Evolutionary conservation across 306 rosid species (phyloP), one percentile per base, ranked within the genome.

Genomic region (Hippophae gyantsensis): DNA sequence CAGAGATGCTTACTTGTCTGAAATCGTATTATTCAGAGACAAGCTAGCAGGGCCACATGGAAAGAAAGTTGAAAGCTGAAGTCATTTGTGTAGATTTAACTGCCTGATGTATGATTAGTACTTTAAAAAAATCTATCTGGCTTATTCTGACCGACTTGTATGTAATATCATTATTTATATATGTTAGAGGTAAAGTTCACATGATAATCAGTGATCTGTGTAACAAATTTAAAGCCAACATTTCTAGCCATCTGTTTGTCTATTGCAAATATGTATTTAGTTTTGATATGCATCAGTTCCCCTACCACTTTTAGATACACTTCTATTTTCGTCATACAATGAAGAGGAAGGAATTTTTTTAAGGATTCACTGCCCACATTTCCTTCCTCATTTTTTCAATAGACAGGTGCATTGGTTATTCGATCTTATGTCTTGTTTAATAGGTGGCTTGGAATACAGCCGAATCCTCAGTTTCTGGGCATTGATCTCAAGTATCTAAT

Each of bases 361-460:
- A 60, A 40, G 50, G 52, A 43, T 54, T 43, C 67, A 41, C 18
- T 65, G 49, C 42, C 47, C 52, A 52, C 14, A 42, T 25, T 12
- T 52, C 54, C 38, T 27, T 27, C 4, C 4, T 27, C 18, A 3
- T 27, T 27, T 1, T 27, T 27, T 27, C 38, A 27, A 27, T 27
- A 27, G 38, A 27, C 18, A 18, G 18, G 23, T 18, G 23, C 23
- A 18, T 18, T 18, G 23, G 23, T 18, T 18, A 18, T 1, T 62
- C 49, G 57, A 65, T 55, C 53, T 52, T 67, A 18, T 18, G 23
- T 18, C 23, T 59, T 45, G 68, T 74, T 72, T 63, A 46, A 52
- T 70, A 93, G 99, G 99, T 88, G 99, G 97, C 77, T 88, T 75
- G 99, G 97, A 43, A 84, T 85, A 60, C 97, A 93, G 86, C 79